Conservation (phyloP, 78 protist species). For the Bigelowiella natans region DNA sequence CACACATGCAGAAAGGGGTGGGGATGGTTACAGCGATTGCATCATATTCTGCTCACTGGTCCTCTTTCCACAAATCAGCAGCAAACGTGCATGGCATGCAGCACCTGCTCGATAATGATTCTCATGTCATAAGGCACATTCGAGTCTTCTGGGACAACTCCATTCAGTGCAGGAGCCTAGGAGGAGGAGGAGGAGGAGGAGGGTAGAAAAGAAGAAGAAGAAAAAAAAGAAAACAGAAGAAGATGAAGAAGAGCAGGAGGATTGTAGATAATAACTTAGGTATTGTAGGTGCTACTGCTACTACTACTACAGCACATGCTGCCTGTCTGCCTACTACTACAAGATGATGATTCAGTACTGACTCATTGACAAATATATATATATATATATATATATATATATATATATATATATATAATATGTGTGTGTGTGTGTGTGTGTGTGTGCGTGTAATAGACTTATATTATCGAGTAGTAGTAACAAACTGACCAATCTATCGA, state of each 20-base stretch:
- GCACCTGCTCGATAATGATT: slow-evolving; percentile 55
- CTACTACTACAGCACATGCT: too few relatives aligned
- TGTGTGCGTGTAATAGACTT: too few relatives aligned
- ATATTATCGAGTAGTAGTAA: too few relatives aligned
- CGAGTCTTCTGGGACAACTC: slow-evolving; percentile 68
- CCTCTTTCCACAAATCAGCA: too few relatives aligned
- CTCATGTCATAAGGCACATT: slow-evolving; percentile 84
- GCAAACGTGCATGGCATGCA: too few relatives aligned
- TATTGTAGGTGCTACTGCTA: too few relatives aligned
- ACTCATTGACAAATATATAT: neutral
- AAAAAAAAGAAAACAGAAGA: neutral
- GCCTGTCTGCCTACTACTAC: too few relatives aligned
- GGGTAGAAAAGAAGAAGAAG: neutral
- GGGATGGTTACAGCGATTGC: neutral
- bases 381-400: neutral
- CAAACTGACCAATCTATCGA: neutral
- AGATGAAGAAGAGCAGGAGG: neutral
- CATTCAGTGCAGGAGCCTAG: slow-evolving; percentile 29
- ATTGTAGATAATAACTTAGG: neutral
- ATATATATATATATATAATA: neutral
- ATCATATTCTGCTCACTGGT: neutral
- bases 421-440: too few relatives aligned
- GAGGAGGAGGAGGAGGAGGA: neutral
- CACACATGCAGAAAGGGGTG: neutral
- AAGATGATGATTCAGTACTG: too few relatives aligned